Evolutionary conservation across 179 eudicot species (phyloP).

Genomic region (Beta macrorhiza): DNA sequence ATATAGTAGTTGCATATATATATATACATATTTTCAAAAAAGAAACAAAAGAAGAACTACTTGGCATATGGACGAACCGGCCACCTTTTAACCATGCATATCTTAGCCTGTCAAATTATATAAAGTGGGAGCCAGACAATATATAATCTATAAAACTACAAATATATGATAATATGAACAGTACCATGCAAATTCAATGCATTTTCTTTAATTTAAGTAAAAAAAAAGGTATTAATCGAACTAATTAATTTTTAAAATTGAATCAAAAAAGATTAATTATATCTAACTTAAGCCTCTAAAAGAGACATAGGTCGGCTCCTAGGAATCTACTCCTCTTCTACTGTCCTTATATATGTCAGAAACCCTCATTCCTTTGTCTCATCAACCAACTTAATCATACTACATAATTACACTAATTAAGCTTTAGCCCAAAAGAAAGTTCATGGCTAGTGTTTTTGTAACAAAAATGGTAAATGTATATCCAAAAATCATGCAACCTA

Average conservation of each 20-base stretch:
- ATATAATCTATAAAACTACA: background rate
- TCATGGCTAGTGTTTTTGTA: conserved; percentile 33
- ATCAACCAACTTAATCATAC: conserved; percentile 21
- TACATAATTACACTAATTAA: conserved; percentile 20
- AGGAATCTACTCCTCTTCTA: conserved; percentile 27
- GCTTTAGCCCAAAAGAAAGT: background rate
- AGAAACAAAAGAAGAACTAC: background rate
- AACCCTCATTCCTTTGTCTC: conserved; percentile 9
- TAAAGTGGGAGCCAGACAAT: conserved; percentile 32
- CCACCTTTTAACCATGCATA: conserved; percentile 28
- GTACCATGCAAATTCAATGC: conserved; percentile 34
- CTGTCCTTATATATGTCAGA: conserved; percentile 24
- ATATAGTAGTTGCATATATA: background rate
- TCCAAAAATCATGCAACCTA: conserved; percentile 35
- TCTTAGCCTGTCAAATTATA: conserved; percentile 3
- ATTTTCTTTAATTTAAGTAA: conserved; percentile 5
- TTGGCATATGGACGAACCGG: conserved; percentile 31
- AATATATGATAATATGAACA: conserved; percentile 2
- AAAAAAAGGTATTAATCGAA: conserved; percentile 7
- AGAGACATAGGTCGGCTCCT: conserved; percentile 27
- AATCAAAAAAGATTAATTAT: background rate
- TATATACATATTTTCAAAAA: background rate
- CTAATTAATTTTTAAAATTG: background rate
- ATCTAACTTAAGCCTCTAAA: background rate
- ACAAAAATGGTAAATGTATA: conserved; percentile 37